Conservation (phyloP, 805 yeast genomes). For the Lipomyces yamadae region DNA sequence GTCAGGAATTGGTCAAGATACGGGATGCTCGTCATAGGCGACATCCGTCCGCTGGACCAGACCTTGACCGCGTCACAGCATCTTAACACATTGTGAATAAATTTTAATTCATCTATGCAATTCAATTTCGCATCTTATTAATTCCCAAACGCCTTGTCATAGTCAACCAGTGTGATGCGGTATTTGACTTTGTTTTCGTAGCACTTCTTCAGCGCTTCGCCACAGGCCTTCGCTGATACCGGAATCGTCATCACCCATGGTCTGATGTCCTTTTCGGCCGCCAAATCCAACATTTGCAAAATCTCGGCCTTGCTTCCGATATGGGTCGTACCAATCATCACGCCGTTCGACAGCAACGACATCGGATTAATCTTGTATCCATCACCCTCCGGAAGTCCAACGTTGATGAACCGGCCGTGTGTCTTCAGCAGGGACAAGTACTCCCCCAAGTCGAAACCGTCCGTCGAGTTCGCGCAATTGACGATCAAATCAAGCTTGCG, state of each 20-base stretch:
- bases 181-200: slow-evolving; percentile 48
- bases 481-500: slow-evolving; percentile 56
- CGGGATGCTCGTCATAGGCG: too few species aligned
- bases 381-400: slow-evolving; percentile 60
- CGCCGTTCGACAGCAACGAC: slow-evolving; percentile 41
- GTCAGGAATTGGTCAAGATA: too few species aligned
- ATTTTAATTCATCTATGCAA: too few species aligned
- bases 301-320: slow-evolving; percentile 69
- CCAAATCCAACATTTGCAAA: slow-evolving; percentile 65
- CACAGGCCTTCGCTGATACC: slow-evolving; percentile 45
- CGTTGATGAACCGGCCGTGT: slow-evolving; percentile 62
- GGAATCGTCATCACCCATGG: slow-evolving; percentile 46
- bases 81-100: too few species aligned
- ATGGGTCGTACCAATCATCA: slow-evolving; percentile 62
- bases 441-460: slow-evolving; percentile 55
- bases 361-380: slow-evolving; percentile 26
- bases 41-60: too few species aligned
- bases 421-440: slow-evolving; percentile 59
- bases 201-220: slow-evolving; percentile 46
- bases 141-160: slow-evolving; percentile 52
- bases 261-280: slow-evolving; percentile 54
- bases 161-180: slow-evolving; percentile 53
- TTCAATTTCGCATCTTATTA: too few species aligned
- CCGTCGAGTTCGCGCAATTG: slow-evolving; percentile 58
- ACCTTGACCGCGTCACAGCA: too few species aligned